Evolutionary conservation across 768 basidiomycete species (phyloP), one percentile per base, ranked within the genome.

Genomic region (Zangia roseola): DNA sequence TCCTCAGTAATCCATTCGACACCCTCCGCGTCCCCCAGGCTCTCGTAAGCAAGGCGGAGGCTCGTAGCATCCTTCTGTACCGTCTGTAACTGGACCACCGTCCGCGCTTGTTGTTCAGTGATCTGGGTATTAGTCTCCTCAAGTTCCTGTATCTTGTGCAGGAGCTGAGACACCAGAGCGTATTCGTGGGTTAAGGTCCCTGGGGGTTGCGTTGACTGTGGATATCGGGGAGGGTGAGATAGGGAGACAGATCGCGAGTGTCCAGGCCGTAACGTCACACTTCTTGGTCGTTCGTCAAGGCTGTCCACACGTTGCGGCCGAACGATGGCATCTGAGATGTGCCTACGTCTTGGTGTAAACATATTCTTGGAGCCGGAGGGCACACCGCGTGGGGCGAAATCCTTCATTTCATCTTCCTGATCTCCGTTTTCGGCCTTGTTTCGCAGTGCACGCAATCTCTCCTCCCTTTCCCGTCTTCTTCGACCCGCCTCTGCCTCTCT

Each of bases 71-170:
- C 87, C 49, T 79, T 75, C 55, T 88, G 86, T 10, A 88, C 86
- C 5, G 78, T 77, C n/a, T 78, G 77, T 23, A 91, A 71, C 50
- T 83, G 81, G 33, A 71, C 71, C 6, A 76, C 68, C 0, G 88
- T 89, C 56, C 79, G 76, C 2, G 64, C 66, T 61, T 91, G 89
- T 53, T 86, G 81, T 47, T 75, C 70, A 19, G 80, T 71, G 35
- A 92, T 89, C 47, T 79, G 77, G 7, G 70, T 53, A 55, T 92
- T 92, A 3, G 86, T 79, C 33, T 82, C 77, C 59, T 92, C 88
- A 1, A 92, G 74, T 62, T 92, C 89, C 40, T 77, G 74, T 43
- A 92, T 86, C 69, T 92, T 92, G 14, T 70, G 61, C 36, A 91
- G 68, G 7, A 92, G 78, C 61, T 88, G 84, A 10, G 81, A 72